Base-by-base conservation (phyloP, 441 rosid genomes). In the Mallotus japonicus region DNA sequence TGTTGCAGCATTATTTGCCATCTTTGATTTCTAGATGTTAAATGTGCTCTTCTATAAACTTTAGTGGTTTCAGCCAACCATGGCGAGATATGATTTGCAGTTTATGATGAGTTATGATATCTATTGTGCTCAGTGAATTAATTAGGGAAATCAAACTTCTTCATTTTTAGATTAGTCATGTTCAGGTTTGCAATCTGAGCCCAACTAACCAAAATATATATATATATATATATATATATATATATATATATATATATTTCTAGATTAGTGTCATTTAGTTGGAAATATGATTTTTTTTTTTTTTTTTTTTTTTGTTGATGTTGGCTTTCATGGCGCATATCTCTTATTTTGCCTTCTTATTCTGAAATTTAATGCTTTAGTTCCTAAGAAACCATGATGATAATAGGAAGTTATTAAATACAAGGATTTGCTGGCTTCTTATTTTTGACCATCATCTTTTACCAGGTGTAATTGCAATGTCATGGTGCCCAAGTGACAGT, bases 391-490 rank as follows among this genome's bases (percentile, higher is more conserved):
- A 37, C 62, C 42, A 50, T 54, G 13, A 17, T 7, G 8, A 28
- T 28, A 28, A 28, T 54, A 20, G 42, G 72, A 50, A 10, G n/a
- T 49, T 67, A 73, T 67, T 76, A 63, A 37, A 16, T 65, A 61
- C 65, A 28, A 22, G 74, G 64, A 73, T 73, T 56, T 81, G 4
- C 67, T 37, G 24, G 56, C 22, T 62, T 75, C 76, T 51, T 72
- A 60, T 71, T 42, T 47, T 71, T 76, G 37, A 11, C 54, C 58
- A 22, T 24, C 78, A 14, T 77, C 64, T 67, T 69, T 34, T 74
- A 28, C 62, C 88, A 96, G 99, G 99, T 83, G 98, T 96, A 59
- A 92, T 93, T 86, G 99, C 97, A 70, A 96, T 96, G 99, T 87
- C 97, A 22, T 96, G 99, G 99, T 96, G 99, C 79, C 92, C 98